These are phyloP conservation scores for Chalciporus sphaerocephalus DNA, from an alignment of 768 basidiomycete species.

Conservation along the genomic window DNA sequence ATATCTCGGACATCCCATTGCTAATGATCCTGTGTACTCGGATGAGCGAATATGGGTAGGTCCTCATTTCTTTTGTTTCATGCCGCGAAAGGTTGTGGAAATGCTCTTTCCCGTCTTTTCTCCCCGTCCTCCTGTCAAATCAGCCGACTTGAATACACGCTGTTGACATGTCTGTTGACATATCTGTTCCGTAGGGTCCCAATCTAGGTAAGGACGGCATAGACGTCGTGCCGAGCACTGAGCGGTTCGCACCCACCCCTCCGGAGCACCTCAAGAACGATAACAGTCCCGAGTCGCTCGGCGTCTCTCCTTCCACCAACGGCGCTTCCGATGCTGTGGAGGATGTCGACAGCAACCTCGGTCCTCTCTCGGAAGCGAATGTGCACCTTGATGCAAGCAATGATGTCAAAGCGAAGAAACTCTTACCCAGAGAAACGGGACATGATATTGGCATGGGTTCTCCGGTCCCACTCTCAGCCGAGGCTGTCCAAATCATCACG, in stretches of 20 bases:
- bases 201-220: slow-evolving; percentile 77
- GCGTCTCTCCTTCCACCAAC: background rate
- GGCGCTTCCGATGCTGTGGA: background rate
- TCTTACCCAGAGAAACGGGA: slow-evolving; percentile 80
- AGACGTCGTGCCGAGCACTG: slow-evolving; percentile 64
- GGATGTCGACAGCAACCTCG: slow-evolving; percentile 1
- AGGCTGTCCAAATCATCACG: slow-evolving; percentile 77
- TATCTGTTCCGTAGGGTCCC: slow-evolving; percentile 47
- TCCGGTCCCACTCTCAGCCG: slow-evolving; percentile 70
- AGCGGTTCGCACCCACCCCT: slow-evolving; percentile 59
- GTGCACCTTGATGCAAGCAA: background rate
- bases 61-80: background rate
- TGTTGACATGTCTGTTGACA: slow-evolving; percentile 4
- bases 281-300: slow-evolving; percentile 48
- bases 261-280: slow-evolving; percentile 34
- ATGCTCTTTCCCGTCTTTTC: background rate
- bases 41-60: slow-evolving; percentile 72
- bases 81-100: background rate
- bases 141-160: background rate
- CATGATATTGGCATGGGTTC: slow-evolving; percentile 87
- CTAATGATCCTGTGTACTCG: slow-evolving; percentile 93
- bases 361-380: background rate
- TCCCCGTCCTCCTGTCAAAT: background rate
- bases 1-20: slow-evolving; percentile 88
- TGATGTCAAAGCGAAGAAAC: slow-evolving; percentile 35